These are phyloP conservation scores for Pythium coloratum DNA, from an alignment of 352 stramenopile genomes.

Conservation along the genomic window DNA sequence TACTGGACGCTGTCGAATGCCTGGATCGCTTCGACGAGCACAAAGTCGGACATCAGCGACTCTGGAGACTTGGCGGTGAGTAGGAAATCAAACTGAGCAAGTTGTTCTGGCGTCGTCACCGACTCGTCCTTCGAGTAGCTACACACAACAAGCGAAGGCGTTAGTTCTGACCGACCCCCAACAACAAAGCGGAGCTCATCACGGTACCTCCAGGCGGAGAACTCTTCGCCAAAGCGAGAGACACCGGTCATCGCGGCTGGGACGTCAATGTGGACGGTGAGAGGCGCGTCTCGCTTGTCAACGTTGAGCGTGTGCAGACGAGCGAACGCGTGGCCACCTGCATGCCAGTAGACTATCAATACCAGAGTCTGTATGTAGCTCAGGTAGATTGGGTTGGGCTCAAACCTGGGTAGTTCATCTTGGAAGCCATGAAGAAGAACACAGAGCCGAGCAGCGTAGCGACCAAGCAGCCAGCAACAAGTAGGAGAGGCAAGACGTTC, in stretches of 20 bases:
- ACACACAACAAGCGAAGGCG: neutral
- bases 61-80: conserved; percentile 48
- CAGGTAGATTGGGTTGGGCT: neutral
- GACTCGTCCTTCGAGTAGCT: conserved; percentile 84
- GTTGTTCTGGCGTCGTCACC: conserved; percentile 41
- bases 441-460: conserved; percentile 43
- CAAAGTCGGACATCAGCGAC: conserved; percentile 41
- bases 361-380: neutral
- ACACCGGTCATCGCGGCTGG: conserved; percentile 94
- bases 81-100: conserved; percentile 63
- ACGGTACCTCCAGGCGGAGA: conserved; percentile 62
- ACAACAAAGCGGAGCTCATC: neutral
- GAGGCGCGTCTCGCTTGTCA: conserved; percentile 32
- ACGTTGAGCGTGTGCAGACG: conserved; percentile 52
- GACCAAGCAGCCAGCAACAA: conserved; percentile 47
- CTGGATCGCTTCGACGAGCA: conserved; percentile 47
- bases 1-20: conserved; percentile 47
- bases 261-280: conserved; percentile 91
- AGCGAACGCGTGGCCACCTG: conserved; percentile 69
- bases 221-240: conserved; percentile 86
- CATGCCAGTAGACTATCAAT: neutral
- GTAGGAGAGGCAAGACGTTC: conserved; percentile 51
- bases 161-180: neutral
- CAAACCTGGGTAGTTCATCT: conserved; percentile 93
- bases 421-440: conserved; percentile 75